Conservation (phyloP, 352 stramenopile genomes). For the Phytophthora pistaciae region DNA sequence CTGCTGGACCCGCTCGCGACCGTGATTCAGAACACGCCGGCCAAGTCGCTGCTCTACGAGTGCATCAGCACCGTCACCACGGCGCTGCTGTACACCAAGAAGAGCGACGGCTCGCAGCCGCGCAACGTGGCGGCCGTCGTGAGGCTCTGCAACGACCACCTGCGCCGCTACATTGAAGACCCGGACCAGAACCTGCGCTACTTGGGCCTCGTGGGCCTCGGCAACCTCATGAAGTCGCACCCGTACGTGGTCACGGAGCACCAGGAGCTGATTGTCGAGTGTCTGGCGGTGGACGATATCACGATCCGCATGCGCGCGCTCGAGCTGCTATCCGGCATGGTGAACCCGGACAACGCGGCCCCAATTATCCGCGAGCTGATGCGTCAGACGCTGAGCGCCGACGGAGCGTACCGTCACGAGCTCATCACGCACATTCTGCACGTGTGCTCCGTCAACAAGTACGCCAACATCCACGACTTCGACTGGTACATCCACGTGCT, state of each 20-base stretch:
- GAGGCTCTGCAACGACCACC: slow-evolving; percentile 95
- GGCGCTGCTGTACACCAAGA: slow-evolving; percentile 96
- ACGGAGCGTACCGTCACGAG: slow-evolving; percentile 96
- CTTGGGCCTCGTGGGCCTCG: slow-evolving; percentile 97
- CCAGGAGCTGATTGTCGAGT: slow-evolving; percentile 96
- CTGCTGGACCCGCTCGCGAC: slow-evolving; percentile 97
- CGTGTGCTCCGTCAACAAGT: slow-evolving; percentile 98
- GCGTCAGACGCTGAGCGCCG: slow-evolving; percentile 94
- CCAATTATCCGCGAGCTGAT: slow-evolving; percentile 98
- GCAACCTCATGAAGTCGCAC: slow-evolving; percentile 97
- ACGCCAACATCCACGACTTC: slow-evolving; percentile 98
- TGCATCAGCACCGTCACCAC: slow-evolving; percentile 98
- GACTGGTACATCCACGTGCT: slow-evolving; percentile 99
- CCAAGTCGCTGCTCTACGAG: slow-evolving; percentile 99
- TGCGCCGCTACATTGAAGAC: slow-evolving; percentile 97
- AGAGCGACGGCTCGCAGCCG: slow-evolving; percentile 95
- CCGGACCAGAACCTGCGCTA: slow-evolving; percentile 99
- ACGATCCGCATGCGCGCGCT: slow-evolving; percentile 98
- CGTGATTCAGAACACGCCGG: slow-evolving; percentile 97
- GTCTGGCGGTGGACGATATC: slow-evolving; percentile 98
- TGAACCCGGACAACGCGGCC: slow-evolving; percentile 95
- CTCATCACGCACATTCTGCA: slow-evolving; percentile 96
- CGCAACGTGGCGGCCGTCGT: slow-evolving; percentile 95
- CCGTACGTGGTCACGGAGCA: slow-evolving; percentile 96
- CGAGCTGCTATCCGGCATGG: slow-evolving; percentile 96